Evolutionary conservation across 768 basidiomycete genomes (phyloP), one percentile per base, ranked within the genome.

Genomic region (Naganishia vaughanmartiniae): DNA sequence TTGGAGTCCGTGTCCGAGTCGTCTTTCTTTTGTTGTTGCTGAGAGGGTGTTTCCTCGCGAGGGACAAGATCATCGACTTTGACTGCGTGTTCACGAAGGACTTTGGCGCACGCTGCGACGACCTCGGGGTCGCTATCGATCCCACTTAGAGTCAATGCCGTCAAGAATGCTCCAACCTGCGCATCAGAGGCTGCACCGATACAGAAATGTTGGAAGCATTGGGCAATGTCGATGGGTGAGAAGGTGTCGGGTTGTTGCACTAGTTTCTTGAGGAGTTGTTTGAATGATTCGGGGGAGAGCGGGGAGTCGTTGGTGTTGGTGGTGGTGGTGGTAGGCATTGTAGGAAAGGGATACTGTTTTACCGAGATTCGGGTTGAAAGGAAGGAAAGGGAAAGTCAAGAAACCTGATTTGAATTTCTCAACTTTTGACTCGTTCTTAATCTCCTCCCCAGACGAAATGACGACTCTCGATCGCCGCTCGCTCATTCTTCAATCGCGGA

Each of bases 111-210:
- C 0, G 89, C 89, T 1, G 88, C 88, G 46, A 98, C 86, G 33
- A 88, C 87, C 31, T 89, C 89, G 24, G 92, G 87, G 34, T 88
- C 84, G 24, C 87, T 82, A 72, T 96, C 95, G 36, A 93, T 83
- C 45, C 88, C 87, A 57, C 89, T 87, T 66, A 93, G 83, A 70
- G 93, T 91, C 46, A 93, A 82, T 4, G 92, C 92, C 0, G 91
- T 89, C 56, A 99, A 84, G 81, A 97, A 95, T 1, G 93, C 89
- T 24, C 93, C 93, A 67, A 93, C 87, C 78, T 98, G 92, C 11
- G 80, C 80, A 15, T 80, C 80, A 14, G 76, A 72, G 9, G 80
- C 79, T 17, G 69, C 72, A 15, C 67, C 53, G 11, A 72, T 72
- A 54, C 78, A 78, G 19, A 81, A 72, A 80, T 90, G 89, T 70